Percentiles rank a stretch among this genome's conserved stretches.
Conservation (phyloP, 148 eudicot species). For the Bassia scoparia region DNA sequence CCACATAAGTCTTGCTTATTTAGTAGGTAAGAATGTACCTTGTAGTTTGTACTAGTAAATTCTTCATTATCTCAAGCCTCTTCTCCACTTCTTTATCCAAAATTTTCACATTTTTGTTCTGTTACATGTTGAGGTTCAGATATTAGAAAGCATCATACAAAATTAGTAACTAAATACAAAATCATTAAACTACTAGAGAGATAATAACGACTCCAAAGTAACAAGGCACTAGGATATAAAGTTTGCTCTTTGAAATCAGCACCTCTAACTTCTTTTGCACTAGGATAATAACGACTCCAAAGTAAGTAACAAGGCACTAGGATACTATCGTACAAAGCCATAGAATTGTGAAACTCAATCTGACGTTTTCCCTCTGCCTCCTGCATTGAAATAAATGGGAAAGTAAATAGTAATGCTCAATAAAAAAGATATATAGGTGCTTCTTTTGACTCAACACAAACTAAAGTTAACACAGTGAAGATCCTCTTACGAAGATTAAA, state of each 20-base stretch:
- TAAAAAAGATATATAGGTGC: neutral
- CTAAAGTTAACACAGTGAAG: neutral
- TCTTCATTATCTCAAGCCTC: slow-evolving; percentile 13
- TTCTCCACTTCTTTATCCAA: slow-evolving; percentile 4
- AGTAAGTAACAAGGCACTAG: no score
- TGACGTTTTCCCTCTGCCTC: neutral
- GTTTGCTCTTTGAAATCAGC: neutral
- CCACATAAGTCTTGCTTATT: neutral
- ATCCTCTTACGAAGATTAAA: neutral
- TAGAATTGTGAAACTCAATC: neutral
- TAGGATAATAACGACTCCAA: neutral
- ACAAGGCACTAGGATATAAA: neutral
- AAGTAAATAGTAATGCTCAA: neutral
- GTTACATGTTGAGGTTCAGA: neutral
- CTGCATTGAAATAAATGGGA: slow-evolving; percentile 9
- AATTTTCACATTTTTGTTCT: slow-evolving; percentile 2
- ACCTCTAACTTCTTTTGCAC: slow-evolving; percentile 7
- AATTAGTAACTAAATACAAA: neutral
- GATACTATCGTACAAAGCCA: slow-evolving; percentile 3
- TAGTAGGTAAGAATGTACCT: slow-evolving; percentile 7
- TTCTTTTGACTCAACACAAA: neutral
- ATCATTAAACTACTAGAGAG: neutral
- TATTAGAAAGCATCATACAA: neutral
- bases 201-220: neutral
- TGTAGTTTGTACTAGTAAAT: slow-evolving; percentile 1